Base-by-base conservation (phyloP, 805 yeast genomes). In the Yamadazyma olivae region DNA sequence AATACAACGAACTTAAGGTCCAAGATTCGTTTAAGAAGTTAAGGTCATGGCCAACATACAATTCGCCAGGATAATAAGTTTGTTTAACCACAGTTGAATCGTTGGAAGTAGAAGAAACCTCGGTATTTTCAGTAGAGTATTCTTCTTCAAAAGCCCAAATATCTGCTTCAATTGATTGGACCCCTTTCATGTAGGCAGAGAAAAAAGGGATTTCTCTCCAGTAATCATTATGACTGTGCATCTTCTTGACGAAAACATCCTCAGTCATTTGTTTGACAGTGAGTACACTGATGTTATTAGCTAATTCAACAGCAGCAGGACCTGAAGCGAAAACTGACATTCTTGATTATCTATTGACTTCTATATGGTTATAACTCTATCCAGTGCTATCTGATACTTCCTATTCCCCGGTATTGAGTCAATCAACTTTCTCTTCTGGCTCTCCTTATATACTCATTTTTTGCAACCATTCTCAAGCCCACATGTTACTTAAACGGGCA, bases 201-300 rank as follows among this genome's bases (percentile, higher is more conserved):
- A 74, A 66, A 2, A 81, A 59, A 1, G 88, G 88, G 4, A 61
- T 50, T 4, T 51, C 44, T 49, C 87, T 59, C 82, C 83, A 77
- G 54, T 81, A 82, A 51, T 81, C 88, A 50, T 81, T 81, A 50
- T 81, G 88, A 1, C 84, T 77, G 52, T 81, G 88, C 15, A 80
- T 61, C 5, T 64, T 62, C 39, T 66, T 70, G 33, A 63, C 59
- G 25, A 62, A 51, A 2, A 70, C 67, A 25, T 67, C 68, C 34
- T 62, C 44, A 12, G 63, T 64, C 20, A 60, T 43, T 14, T 50
- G 43, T 40, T 64, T 61, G 17, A 46, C 41, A 1, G 55, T 40
- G 12, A 38, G 24, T 10, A 12, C 27, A 16, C 30, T 6, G 23
- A 29, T 13, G 17, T 29, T 25, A 15, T 15, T 25, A n/a, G 28